phyloP scores from a whole-genome alignment of 2,329 filamentous ascomycete species.

The Tothia fuscella region DNA sequence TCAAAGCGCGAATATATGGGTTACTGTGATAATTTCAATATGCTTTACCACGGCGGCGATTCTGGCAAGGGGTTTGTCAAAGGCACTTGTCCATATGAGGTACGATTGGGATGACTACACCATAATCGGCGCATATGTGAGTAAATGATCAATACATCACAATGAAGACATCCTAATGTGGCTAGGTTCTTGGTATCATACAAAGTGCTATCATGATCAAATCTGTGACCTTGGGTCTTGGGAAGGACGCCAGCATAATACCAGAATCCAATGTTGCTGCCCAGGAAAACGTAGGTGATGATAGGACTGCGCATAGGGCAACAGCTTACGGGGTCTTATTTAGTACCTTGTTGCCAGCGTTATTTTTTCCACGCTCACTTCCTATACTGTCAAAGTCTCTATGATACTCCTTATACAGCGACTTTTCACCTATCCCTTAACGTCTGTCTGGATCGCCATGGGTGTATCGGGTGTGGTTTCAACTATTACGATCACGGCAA shows the following conservation, averaged over 20 bases:
- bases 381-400: constrained; percentile 7
- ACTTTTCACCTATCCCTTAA: constrained; percentile 1
- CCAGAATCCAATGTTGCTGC: neutral
- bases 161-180: constrained; percentile 2
- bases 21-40: constrained; percentile 3
- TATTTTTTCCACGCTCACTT: neutral
- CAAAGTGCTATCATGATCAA: constrained; percentile 1
- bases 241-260: constrained; percentile 2
- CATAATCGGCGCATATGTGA: constrained; percentile 1
- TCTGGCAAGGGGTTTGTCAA: neutral
- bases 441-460: neutral
- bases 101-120: constrained; percentile 5
- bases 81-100: neutral
- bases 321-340: neutral
- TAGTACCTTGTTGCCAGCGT: constrained; percentile 3
- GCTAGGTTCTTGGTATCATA: constrained; percentile 6
- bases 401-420: constrained; percentile 8
- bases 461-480: neutral
- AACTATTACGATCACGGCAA: neutral
- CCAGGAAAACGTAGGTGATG: constrained; percentile 1
- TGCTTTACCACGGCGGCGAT: constrained; percentile 2
- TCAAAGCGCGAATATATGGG: constrained; percentile 9
- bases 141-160: too few relatives aligned
- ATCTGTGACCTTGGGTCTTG: constrained; percentile 6
- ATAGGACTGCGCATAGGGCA: neutral